Percentiles rank a stretch among this genome's conserved stretches.
phyloP scores from a whole-genome alignment of 768 basidiomycete genomes.

The Daedaleopsis sinensis region DNA sequence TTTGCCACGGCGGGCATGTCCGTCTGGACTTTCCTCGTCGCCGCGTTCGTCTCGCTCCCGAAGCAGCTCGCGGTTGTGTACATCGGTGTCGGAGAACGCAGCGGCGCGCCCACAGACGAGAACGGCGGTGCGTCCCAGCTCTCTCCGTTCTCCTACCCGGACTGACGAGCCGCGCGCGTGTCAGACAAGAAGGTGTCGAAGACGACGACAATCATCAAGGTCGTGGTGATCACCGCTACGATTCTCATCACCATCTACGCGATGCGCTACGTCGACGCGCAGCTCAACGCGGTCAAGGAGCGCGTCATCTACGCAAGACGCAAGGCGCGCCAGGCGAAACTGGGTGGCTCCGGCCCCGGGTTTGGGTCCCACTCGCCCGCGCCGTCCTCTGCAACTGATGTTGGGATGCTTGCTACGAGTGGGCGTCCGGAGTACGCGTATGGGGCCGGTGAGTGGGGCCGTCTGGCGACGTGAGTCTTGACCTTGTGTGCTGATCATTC shows the following conservation, averaged over 20 bases:
- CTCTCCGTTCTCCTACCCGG: neutral
- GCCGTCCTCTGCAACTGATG: too few species aligned
- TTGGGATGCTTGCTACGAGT: too few species aligned
- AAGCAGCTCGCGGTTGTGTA: conserved; percentile 93
- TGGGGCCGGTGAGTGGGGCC: too few species aligned
- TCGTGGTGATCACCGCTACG: conserved; percentile 66
- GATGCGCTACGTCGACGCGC: conserved; percentile 77
- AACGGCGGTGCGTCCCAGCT: neutral
- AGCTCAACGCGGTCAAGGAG: conserved; percentile 70
- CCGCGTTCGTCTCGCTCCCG: conserved; percentile 79
- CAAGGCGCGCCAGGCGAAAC: conserved; percentile 45
- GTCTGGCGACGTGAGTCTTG: too few species aligned
- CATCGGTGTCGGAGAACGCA: conserved; percentile 53
- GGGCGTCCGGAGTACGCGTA: conserved; percentile 23
- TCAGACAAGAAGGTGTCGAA: neutral
- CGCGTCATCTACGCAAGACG: conserved; percentile 64
- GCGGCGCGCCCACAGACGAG: neutral
- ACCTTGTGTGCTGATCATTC: too few species aligned
- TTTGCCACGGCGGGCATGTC: conserved; percentile 88
- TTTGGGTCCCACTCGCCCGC: too few species aligned
- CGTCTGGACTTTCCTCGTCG: conserved; percentile 73
- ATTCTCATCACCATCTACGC: conserved; percentile 69
- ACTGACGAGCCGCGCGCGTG: neutral
- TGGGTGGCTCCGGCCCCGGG: too few species aligned
- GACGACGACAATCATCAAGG: conserved; percentile 42